Conservation (phyloP, 768 basidiomycete species). For the Melanogaster broomeanus region DNA sequence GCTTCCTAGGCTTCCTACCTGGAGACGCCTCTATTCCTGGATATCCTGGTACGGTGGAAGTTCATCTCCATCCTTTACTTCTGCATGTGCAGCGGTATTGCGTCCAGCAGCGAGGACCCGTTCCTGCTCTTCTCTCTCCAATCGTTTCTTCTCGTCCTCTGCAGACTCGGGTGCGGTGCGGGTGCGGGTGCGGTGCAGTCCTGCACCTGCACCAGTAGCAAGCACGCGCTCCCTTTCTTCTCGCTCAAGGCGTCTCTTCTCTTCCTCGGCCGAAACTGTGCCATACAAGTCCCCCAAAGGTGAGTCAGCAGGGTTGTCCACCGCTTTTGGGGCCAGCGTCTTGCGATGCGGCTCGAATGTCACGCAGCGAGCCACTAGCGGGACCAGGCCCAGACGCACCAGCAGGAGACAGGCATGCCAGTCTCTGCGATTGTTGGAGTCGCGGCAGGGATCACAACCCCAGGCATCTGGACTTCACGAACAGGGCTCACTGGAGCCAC, state of each 20-base stretch:
- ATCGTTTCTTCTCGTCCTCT: constrained; percentile 63
- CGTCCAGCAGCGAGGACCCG: constrained; percentile 37
- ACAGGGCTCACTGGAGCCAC: constrained; percentile 11
- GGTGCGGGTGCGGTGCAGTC: constrained; percentile 1
- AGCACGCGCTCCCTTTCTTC: constrained; percentile 54
- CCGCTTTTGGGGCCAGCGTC: constrained; percentile 37
- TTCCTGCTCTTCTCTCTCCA: constrained; percentile 70
- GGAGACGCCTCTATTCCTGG: constrained; percentile 7
- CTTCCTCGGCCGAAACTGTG: constrained; percentile 50
- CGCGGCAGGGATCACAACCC: constrained; percentile 31
- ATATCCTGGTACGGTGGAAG: constrained; percentile 49
- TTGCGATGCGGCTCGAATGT: constrained; percentile 44
- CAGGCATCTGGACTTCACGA: not conserved
- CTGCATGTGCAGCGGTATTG: constrained; percentile 19
- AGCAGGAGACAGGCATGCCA: constrained; percentile 66
- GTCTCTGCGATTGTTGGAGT: constrained; percentile 75
- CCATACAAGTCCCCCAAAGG: constrained; percentile 32
- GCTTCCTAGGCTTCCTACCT: not conserved
- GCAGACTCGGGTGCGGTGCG: constrained; percentile 45
- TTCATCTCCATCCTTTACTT: constrained; percentile 34
- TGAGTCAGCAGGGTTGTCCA: constrained; percentile 27
- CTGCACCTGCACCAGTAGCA: constrained; percentile 14
- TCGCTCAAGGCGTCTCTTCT: constrained; percentile 60
- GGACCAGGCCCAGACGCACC: constrained; percentile 62
- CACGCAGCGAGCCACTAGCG: constrained; percentile 60